Conservation (phyloP, 2,329 filamentous ascomycete genomes). For the Paracorniculantispora psalliotae region DNA sequence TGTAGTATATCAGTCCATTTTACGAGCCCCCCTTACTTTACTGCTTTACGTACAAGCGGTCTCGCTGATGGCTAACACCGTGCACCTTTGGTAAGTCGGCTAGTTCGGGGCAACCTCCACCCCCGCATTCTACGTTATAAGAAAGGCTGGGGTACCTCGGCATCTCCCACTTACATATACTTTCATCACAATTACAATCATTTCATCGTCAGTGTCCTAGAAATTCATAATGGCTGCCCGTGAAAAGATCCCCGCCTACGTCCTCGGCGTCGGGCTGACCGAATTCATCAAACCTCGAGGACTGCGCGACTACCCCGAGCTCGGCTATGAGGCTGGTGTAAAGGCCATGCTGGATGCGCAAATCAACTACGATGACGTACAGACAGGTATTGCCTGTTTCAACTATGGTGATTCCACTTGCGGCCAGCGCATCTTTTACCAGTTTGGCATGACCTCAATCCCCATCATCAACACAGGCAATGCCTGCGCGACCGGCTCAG, state of each 20-base stretch:
- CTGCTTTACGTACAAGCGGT: too few relatives aligned
- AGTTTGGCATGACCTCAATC: conserved; percentile 95
- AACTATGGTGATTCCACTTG: conserved; percentile 94
- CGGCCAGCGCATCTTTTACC: conserved; percentile 95
- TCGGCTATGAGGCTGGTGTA: conserved; percentile 86
- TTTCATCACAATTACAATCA: background rate
- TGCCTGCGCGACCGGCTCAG: conserved; percentile 92
- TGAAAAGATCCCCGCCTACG: conserved; percentile 52
- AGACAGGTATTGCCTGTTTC: conserved; percentile 91
- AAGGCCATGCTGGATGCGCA: conserved; percentile 86
- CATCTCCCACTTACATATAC: background rate
- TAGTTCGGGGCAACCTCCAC: background rate
- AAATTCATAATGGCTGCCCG: background rate
- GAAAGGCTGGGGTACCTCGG: conserved; percentile 1
- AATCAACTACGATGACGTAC: conserved; percentile 94
- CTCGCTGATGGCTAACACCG: too few relatives aligned
- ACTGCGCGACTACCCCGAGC: conserved; percentile 89
- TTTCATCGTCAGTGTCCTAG: background rate
- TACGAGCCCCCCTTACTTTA: too few relatives aligned
- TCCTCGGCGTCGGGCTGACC: conserved; percentile 96
- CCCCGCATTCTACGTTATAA: background rate
- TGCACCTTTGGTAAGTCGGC: background rate
- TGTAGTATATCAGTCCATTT: too few relatives aligned
- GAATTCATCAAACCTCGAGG: conserved; percentile 97
- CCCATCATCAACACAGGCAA: conserved; percentile 99